phyloP scores from a whole-genome alignment of 768 basidiomycete genomes.

The Basidioascus undulatus region DNA sequence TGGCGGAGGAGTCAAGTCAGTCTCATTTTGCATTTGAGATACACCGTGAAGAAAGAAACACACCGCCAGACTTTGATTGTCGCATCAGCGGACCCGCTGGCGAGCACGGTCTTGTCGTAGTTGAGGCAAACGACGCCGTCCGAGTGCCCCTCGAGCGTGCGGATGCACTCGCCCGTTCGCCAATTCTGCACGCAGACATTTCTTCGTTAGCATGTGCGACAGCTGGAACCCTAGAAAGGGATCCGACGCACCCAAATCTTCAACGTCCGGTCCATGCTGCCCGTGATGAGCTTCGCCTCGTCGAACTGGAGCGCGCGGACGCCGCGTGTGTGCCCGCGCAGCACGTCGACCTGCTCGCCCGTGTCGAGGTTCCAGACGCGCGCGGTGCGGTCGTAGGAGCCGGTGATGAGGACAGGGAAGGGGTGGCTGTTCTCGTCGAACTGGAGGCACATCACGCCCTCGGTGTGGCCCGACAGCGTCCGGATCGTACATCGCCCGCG shows the following conservation, averaged over 20 bases:
- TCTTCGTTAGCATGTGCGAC: constrained; percentile 15
- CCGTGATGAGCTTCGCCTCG: constrained; percentile 80
- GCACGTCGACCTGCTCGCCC: constrained; percentile 52
- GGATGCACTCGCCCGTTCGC: constrained; percentile 65
- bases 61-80: constrained; percentile 83
- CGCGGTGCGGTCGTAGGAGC: constrained; percentile 83
- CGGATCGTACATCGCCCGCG: constrained; percentile 67
- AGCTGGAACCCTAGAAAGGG: constrained; percentile 9
- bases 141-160: constrained; percentile 69
- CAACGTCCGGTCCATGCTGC: constrained; percentile 83
- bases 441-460: constrained; percentile 93
- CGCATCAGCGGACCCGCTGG: constrained; percentile 78
- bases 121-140: constrained; percentile 76
- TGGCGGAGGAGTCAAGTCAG: too few relatives aligned
- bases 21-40: too few relatives aligned
- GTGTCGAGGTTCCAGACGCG: constrained; percentile 94
- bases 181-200: too few relatives aligned
- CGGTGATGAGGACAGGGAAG: constrained; percentile 75
- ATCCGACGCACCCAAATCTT: constrained; percentile 42
- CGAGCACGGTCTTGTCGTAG: constrained; percentile 76
- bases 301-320: constrained; percentile 87
- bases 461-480: constrained; percentile 73
- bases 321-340: constrained; percentile 78
- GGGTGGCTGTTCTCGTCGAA: constrained; percentile 61
- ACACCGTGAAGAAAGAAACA: too few relatives aligned